Percentiles rank a stretch among this genome's conserved stretches.
Conservation (phyloP, 208 protist genomes). For the Angomonas deanei region DNA sequence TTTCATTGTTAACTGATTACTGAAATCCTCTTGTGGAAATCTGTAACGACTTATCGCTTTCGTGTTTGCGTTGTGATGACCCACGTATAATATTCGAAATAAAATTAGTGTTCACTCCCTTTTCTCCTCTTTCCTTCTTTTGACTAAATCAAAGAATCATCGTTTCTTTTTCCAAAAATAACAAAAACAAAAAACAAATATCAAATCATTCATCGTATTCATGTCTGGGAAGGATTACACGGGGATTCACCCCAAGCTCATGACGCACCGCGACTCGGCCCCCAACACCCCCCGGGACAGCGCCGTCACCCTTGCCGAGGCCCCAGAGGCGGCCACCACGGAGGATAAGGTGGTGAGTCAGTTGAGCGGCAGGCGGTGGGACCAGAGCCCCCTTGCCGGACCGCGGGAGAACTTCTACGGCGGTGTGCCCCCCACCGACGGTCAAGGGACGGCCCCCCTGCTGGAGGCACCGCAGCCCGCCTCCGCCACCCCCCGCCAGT, state of each 20-base stretch:
- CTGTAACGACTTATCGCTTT: too few species aligned
- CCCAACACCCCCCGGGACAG: constrained; percentile 9
- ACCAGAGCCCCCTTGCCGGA: constrained; percentile 20
- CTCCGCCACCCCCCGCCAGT: constrained; percentile 1
- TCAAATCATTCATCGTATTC: neutral
- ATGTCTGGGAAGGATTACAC: neutral
- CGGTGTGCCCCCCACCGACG: neutral
- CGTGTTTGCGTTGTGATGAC: too few species aligned
- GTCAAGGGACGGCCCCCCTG: neutral
- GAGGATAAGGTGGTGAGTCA: constrained; percentile 45
- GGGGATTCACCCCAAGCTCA: constrained; percentile 47
- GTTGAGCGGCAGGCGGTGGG: constrained; percentile 24
- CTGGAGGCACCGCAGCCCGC: neutral
- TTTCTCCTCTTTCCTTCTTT: constrained; percentile 2
- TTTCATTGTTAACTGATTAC: too few species aligned
- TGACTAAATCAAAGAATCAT: too few species aligned
- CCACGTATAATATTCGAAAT: too few species aligned
- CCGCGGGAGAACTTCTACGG: constrained; percentile 16
- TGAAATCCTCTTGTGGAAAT: too few species aligned
- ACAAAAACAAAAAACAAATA: neutral
- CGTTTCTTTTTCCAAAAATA: constrained; percentile 8
- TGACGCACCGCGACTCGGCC: constrained; percentile 28
- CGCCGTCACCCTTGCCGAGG: constrained; percentile 1
- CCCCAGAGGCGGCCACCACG: constrained; percentile 11
- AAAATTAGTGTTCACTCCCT: too few species aligned